Percentiles rank a stretch among this genome's conserved stretches.
phyloP scores from a whole-genome alignment of 1,139 yeast genomes.

The Casaregolazyma lundiana region DNA sequence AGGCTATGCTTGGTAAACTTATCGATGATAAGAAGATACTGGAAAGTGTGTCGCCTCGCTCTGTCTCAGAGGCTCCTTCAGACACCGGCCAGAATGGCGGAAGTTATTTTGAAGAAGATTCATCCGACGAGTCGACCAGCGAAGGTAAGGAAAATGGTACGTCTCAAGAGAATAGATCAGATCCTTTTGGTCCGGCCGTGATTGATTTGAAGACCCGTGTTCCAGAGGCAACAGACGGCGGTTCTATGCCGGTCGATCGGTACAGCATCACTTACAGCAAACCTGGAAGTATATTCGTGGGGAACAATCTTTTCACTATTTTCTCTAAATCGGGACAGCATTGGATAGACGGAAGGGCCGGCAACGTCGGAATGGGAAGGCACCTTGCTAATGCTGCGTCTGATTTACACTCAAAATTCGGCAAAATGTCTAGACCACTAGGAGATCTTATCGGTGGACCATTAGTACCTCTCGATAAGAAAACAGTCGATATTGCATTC shows the following conservation, averaged over 20 bases:
- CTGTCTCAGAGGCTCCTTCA: background rate
- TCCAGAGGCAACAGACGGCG: conserved; percentile 3
- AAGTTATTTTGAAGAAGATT: conserved; percentile 10
- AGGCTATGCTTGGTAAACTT: conserved; percentile 27
- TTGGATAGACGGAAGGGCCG: conserved; percentile 38
- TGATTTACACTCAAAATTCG: conserved; percentile 29
- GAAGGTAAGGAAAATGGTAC: conserved; percentile 12
- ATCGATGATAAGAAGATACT: conserved; percentile 7
- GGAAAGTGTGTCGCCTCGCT: background rate
- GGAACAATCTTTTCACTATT: conserved; percentile 31
- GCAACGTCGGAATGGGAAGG: conserved; percentile 28
- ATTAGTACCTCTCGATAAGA: conserved; percentile 14
- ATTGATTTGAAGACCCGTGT: conserved; percentile 12
- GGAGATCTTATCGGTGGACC: conserved; percentile 13
- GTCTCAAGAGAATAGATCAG: conserved; percentile 17
- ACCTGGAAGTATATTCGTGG: conserved; percentile 19
- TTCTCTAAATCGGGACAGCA: conserved; percentile 39
- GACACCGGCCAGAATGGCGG: conserved; percentile 8
- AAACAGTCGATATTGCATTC: conserved; percentile 11
- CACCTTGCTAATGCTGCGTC: conserved; percentile 23
- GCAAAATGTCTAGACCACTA: conserved; percentile 31
- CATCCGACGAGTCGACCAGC: conserved; percentile 13
- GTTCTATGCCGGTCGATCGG: conserved; percentile 15
- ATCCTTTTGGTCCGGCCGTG: conserved; percentile 17
- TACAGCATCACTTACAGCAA: conserved; percentile 19